Evolutionary conservation across 2,329 filamentous ascomycete species (phyloP).

Genomic region (Zymoseptoria ardabiliae): DNA sequence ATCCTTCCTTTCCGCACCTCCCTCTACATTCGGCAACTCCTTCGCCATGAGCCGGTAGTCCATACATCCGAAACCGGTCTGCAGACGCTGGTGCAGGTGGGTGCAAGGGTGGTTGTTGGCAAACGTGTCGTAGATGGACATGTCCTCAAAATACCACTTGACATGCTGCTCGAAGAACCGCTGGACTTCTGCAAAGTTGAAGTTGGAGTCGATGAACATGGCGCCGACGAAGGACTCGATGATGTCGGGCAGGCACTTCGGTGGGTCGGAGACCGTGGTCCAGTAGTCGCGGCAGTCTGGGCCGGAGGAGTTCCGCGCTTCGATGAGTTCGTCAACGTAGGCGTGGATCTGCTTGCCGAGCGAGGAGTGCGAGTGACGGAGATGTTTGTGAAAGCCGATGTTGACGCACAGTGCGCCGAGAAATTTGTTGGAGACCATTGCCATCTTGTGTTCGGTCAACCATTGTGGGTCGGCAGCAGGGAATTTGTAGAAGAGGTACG

Average conservation of each 20-base stretch:
- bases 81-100: slow-evolving; percentile 57
- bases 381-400: slow-evolving; percentile 67
- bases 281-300: slow-evolving; percentile 58
- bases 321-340: slow-evolving; percentile 52
- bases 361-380: slow-evolving; percentile 48
- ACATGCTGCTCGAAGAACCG: slow-evolving; percentile 71
- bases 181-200: slow-evolving; percentile 66
- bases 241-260: slow-evolving; percentile 76
- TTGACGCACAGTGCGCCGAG: slow-evolving; percentile 72
- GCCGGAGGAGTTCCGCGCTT: slow-evolving; percentile 43
- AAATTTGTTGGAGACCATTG: slow-evolving; percentile 98
- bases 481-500: slow-evolving; percentile 69
- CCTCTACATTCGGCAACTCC: slow-evolving; percentile 45
- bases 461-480: slow-evolving; percentile 84
- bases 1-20: slow-evolving; percentile 29
- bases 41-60: slow-evolving; percentile 51
- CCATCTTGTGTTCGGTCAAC: slow-evolving; percentile 98
- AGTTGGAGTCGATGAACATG: slow-evolving; percentile 81
- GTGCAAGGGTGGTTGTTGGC: slow-evolving; percentile 77
- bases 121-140: slow-evolving; percentile 79
- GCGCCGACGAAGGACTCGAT: slow-evolving; percentile 85
- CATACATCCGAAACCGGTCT: slow-evolving; percentile 57
- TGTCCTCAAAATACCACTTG: slow-evolving; percentile 72
- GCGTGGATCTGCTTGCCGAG: slow-evolving; percentile 46
- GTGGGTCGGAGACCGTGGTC: slow-evolving; percentile 55